Base-by-base conservation (phyloP, 495 filamentous ascomycete genomes). In the Penicillium crystallinum region DNA sequence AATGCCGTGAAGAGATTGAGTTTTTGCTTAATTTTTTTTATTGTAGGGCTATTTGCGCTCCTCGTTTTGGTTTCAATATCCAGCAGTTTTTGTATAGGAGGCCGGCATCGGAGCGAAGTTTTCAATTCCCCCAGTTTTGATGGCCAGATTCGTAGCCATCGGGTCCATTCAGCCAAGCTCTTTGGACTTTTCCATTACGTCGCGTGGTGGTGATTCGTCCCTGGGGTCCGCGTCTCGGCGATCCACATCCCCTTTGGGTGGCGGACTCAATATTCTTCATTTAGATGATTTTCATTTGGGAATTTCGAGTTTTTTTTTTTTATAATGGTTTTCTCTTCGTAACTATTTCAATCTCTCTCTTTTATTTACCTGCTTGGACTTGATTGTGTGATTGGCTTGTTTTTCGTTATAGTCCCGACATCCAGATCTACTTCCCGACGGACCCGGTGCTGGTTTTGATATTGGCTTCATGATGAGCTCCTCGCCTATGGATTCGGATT, bases 101-200 rank as follows among this genome's bases (percentile, higher is more conserved):
- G 39, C 29, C 29, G 29, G 29, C 29, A 31, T 31, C 29, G 29
- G 29, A 31, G 29, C 29, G 29, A 35, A 35, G 33, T 35, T 35
- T 35, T 35, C 33, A n/a, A n/a, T n/a, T 35, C 15, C 33, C 33
- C 33, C 33, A 35, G 33, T 35, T 35, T 35, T 15, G n/a, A 6
- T 14, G 3, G 12, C 14, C 22, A 39, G 12, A 49, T 18, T 31
- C 14, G 37, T 3, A 17, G n/a, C 19, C 36, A 34, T 18, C n/a
- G 3, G 49, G 36, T 31, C 37, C 31, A 36, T 14, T 22, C 1
- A 34, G 19, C 27, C 39, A 49, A 23, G 11, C 15, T 43, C 21
- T 25, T 40, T 33, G 41, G 36, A 27, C 29, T 41, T 63, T 63
- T 63, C 51, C 49, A 49, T 63, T 63, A 63, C 60, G 57, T 63